These are phyloP conservation scores for Lathyrus aphaca DNA, from an alignment of 306 rosid genomes.

Conservation along the genomic window DNA sequence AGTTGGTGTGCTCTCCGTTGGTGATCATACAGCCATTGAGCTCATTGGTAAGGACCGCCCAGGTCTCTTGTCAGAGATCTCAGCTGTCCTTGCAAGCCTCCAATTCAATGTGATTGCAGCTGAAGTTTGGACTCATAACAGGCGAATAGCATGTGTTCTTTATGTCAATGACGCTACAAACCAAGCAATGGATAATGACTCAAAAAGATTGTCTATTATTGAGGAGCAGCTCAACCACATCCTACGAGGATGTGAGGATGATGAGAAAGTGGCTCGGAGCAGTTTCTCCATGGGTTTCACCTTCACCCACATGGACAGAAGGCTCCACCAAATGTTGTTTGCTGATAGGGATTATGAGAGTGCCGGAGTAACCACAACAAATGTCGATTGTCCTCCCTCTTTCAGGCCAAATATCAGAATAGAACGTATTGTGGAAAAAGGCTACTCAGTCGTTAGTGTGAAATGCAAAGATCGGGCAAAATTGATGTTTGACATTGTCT, in stretches of 20 bases:
- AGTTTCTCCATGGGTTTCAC: slow-evolving; percentile 72
- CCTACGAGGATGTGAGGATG: slow-evolving; percentile 64
- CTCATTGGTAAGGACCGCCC: slow-evolving; percentile 76
- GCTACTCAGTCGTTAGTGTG: slow-evolving; percentile 69
- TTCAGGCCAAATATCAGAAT: slow-evolving; percentile 67
- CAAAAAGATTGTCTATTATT: slow-evolving; percentile 52
- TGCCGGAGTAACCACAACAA: slow-evolving; percentile 49
- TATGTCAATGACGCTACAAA: slow-evolving; percentile 60
- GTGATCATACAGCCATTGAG: slow-evolving; percentile 69
- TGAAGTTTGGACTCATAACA: slow-evolving; percentile 82
- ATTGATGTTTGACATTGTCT: slow-evolving; percentile 80
- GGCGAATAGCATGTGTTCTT: slow-evolving; percentile 69
- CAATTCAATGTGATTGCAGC: slow-evolving; percentile 69
- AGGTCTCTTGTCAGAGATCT: slow-evolving; percentile 78
- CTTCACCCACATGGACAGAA: slow-evolving; percentile 68
- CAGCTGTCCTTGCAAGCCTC: slow-evolving; percentile 72
- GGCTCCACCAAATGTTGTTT: slow-evolving; percentile 79
- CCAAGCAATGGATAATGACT: slow-evolving; percentile 49
- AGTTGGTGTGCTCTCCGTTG: slow-evolving; percentile 64
- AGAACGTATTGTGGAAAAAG: slow-evolving; percentile 71
- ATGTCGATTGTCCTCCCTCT: slow-evolving; percentile 52
- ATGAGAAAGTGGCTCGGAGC: slow-evolving; percentile 58
- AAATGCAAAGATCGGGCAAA: slow-evolving; percentile 81
- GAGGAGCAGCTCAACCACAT: slow-evolving; percentile 78
- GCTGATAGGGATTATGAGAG: slow-evolving; percentile 80